Conservation (phyloP, 192 early-diverging fungal species). For the Coemansia sp. region DNA sequence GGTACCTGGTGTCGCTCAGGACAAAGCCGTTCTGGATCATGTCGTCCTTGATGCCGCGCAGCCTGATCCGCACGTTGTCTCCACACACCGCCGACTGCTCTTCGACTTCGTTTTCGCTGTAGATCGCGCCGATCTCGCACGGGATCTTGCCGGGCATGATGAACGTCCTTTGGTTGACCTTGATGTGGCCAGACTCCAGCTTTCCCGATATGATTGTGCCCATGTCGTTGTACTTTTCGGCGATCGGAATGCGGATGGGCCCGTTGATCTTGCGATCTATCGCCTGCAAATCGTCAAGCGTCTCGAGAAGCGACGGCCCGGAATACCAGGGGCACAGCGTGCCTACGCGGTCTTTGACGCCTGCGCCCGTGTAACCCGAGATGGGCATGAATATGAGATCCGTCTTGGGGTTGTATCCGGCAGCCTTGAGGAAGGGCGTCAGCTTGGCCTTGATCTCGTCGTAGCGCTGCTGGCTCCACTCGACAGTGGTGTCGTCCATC, state of each 20-base stretch:
- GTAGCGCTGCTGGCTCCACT: conserved; percentile 90
- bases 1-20: conserved; percentile 74
- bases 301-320: conserved; percentile 88
- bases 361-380: conserved; percentile 96
- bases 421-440: conserved; percentile 90
- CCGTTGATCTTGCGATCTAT: conserved; percentile 86
- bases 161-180: conserved; percentile 82
- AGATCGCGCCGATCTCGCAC: conserved; percentile 82
- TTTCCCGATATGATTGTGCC: conserved; percentile 95
- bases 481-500: conserved; percentile 98
- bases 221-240: conserved; percentile 98
- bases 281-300: conserved; percentile 80
- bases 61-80: conserved; percentile 90
- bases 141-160: conserved; percentile 89
- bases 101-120: conserved; percentile 82
- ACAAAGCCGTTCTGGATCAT: conserved; percentile 87
- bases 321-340: conserved; percentile 71
- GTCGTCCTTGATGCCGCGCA: conserved; percentile 94
- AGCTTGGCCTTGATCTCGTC: conserved; percentile 88
- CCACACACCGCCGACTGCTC: conserved; percentile 74
- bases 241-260: conserved; percentile 92
- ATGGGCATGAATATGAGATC: conserved; percentile 91
- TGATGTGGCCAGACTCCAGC: conserved; percentile 91
- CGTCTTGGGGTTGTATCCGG: conserved; percentile 85
- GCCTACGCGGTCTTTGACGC: conserved; percentile 85